These are phyloP conservation scores for Botrytis cinerea DNA, from an alignment of 2,329 filamentous ascomycete species.

Conservation along the genomic window DNA sequence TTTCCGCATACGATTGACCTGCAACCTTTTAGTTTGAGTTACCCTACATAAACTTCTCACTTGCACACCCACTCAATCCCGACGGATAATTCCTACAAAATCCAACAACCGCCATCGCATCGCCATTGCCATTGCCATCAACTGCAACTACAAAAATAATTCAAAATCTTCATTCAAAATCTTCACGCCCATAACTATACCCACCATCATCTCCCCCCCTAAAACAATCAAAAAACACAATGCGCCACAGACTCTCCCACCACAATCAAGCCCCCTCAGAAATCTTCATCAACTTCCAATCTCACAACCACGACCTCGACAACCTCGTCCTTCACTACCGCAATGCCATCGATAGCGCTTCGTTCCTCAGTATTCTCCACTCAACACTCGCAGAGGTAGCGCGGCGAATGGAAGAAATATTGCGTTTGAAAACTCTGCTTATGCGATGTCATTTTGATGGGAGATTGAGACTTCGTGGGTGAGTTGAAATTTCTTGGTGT, in stretches of 20 bases:
- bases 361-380: background rate
- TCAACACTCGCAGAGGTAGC: background rate
- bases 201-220: background rate
- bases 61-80: rapidly evolving
- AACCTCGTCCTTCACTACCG: background rate
- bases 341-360: background rate
- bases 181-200: background rate
- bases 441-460: background rate
- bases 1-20: no score
- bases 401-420: background rate
- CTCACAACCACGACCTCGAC: background rate
- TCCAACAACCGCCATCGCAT: background rate
- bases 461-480: background rate
- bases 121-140: background rate
- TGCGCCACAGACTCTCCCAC: background rate
- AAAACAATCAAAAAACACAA: background rate
- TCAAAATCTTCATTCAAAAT: rapidly evolving
- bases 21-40: no score
- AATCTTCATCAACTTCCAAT: background rate
- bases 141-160: rapidly evolving
- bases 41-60: rapidly evolving
- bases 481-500: background rate
- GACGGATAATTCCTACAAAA: background rate
- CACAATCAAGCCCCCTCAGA: background rate
- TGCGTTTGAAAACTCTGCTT: background rate